Percentiles rank a stretch among this genome's conserved stretches.
Evolutionary conservation across 2,329 filamentous ascomycete genomes (phyloP).

Genomic region (Byssothecium circinans): DNA sequence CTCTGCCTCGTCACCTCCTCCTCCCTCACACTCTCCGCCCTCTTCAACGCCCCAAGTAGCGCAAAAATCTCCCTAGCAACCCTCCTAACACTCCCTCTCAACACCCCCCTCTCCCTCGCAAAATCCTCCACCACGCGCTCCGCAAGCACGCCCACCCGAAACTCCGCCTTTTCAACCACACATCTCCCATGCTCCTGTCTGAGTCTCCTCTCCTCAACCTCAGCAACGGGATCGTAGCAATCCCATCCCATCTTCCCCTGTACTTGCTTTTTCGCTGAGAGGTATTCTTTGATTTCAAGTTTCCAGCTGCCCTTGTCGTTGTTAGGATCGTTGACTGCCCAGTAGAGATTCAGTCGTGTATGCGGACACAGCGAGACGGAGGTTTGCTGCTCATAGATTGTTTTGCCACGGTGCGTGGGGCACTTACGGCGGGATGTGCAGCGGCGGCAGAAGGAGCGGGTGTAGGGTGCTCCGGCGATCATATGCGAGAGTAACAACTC

Average conservation of each 20-base stretch:
- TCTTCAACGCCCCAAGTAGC: background rate
- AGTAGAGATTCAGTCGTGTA: slow-evolving; percentile 10
- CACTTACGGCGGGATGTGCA: slow-evolving; percentile 9
- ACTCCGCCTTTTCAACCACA: background rate
- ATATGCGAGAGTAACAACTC: slow-evolving; percentile 8
- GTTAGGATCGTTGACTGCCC: slow-evolving; percentile 14
- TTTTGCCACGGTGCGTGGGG: slow-evolving; percentile 1
- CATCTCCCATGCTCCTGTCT: background rate
- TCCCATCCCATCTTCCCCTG: background rate
- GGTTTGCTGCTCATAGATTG: slow-evolving; percentile 2
- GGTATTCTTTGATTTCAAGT: slow-evolving; percentile 12
- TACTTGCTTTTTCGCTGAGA: background rate
- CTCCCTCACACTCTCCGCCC: background rate
- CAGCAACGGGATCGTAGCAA: background rate
- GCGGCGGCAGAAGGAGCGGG: background rate
- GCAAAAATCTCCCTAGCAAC: slow-evolving; percentile 2
- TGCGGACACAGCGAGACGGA: slow-evolving; percentile 15
- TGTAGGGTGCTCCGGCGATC: slow-evolving; percentile 8
- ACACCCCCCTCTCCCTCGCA: background rate
- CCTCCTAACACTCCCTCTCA: background rate
- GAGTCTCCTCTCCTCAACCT: background rate
- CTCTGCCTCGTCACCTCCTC: background rate
- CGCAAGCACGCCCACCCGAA: background rate
- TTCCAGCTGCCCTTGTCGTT: slow-evolving; percentile 13
- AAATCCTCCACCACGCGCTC: slow-evolving; percentile 1